Conservation (phyloP, 2,329 filamentous ascomycete genomes). For the Fusarium decemcellulare region DNA sequence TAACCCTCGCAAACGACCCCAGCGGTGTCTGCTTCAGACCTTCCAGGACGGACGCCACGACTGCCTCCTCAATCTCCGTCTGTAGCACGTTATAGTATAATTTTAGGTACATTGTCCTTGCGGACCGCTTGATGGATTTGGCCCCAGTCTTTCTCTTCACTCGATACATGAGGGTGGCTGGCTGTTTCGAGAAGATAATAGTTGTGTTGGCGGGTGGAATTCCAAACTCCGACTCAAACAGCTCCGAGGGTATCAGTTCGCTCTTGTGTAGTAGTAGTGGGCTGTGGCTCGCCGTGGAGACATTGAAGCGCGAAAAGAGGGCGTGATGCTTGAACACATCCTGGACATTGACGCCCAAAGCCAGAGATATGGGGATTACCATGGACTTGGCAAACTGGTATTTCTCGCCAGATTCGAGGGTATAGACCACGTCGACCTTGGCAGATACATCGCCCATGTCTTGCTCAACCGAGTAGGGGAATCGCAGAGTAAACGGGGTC, state of each 20-base stretch:
- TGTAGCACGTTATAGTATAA: conserved; percentile 84
- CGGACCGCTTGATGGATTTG: conserved; percentile 49
- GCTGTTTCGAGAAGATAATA: conserved; percentile 84
- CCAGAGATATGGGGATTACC: conserved; percentile 80
- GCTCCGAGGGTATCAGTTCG: conserved; percentile 77
- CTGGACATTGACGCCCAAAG: conserved; percentile 95
- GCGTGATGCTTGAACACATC: conserved; percentile 90
- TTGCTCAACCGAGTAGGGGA: conserved; percentile 89
- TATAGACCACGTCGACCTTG: conserved; percentile 82
- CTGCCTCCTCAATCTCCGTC: conserved; percentile 74
- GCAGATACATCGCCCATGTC: conserved; percentile 79
- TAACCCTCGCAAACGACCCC: conserved; percentile 61
- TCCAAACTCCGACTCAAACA: conserved; percentile 76
- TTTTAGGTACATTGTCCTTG: conserved; percentile 73
- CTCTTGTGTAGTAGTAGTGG: conserved; percentile 83
- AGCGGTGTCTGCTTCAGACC: conserved; percentile 59
- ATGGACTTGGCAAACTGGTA: conserved; percentile 62
- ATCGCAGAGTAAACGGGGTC: conserved; percentile 69
- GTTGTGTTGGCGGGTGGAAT: conserved; percentile 66
- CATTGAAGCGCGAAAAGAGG: conserved; percentile 91
- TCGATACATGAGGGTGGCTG: conserved; percentile 85
- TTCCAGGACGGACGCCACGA: conserved; percentile 60
- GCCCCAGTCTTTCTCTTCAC: conserved; percentile 71
- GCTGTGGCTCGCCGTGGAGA: conserved; percentile 82
- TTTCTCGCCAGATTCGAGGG: conserved; percentile 71